A percentile compares a stretch with the other conserved stretches of the same genome.
phyloP scores from a whole-genome alignment of 2,329 filamentous ascomycete genomes.

The Fusarium subtropicale region DNA sequence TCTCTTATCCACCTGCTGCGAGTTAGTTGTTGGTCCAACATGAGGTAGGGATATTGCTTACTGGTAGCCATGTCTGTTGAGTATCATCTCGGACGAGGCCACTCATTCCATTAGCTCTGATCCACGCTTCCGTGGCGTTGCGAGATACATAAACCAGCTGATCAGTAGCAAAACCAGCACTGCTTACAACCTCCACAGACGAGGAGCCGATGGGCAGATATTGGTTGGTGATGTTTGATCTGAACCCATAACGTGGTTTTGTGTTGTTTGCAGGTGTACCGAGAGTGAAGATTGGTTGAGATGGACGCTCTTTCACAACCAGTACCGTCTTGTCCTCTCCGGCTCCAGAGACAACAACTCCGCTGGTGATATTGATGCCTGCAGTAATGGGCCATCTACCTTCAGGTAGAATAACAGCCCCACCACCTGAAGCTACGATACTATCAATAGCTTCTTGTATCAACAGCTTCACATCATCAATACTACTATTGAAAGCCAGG shows the following conservation, averaged over 20 bases:
- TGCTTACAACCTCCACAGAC: background rate
- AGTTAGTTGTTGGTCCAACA: background rate
- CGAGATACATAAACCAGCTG: constrained; percentile 35
- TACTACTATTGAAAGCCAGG: background rate
- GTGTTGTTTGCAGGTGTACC: background rate
- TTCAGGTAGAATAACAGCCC: constrained; percentile 17
- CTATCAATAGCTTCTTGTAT: constrained; percentile 39
- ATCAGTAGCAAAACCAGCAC: background rate
- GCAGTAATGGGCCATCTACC: constrained; percentile 28
- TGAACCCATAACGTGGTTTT: constrained; percentile 4
- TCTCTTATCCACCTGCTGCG: constrained; percentile 6
- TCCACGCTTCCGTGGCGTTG: constrained; percentile 28
- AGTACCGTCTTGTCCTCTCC: constrained; percentile 3
- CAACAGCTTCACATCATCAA: constrained; percentile 4
- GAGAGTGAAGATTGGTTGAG: constrained; percentile 29
- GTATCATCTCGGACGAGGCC: constrained; percentile 17
- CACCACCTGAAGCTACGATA: constrained; percentile 19
- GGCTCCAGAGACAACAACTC: constrained; percentile 8
- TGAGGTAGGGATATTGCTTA: background rate
- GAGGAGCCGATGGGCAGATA: constrained; percentile 35
- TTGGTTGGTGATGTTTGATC: constrained; percentile 29
- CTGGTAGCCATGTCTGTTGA: constrained; percentile 38
- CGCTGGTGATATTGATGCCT: constrained; percentile 17
- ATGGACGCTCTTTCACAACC: background rate
- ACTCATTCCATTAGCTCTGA: constrained; percentile 33